These are phyloP conservation scores for Plasmodium vinckei DNA, from an alignment of 169 alveolate species.

Conservation along the genomic window DNA sequence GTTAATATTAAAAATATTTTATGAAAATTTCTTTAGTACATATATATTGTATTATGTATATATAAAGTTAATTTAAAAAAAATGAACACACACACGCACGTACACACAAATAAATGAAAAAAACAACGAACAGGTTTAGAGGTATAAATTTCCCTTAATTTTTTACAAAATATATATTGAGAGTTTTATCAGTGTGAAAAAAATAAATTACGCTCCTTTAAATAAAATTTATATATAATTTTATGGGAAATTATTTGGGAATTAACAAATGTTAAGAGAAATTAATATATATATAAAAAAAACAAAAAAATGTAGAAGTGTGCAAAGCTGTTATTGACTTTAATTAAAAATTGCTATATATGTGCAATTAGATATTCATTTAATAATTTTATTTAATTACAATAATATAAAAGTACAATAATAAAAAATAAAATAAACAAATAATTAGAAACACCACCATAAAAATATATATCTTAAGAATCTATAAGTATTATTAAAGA, in stretches of 20 bases:
- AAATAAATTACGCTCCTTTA: slow-evolving; percentile 37
- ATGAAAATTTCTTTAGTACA: too few relatives aligned
- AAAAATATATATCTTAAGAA: slow-evolving; percentile 27
- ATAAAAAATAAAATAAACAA: slow-evolving; percentile 11
- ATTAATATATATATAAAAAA: not conserved
- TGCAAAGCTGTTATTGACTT: slow-evolving; percentile 46
- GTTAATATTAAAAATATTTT: not conserved
- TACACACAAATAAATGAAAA: too few relatives aligned
- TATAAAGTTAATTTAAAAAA: too few relatives aligned
- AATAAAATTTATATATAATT: too few relatives aligned
- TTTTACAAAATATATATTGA: too few relatives aligned
- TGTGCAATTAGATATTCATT: slow-evolving; percentile 17
- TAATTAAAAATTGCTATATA: not conserved
- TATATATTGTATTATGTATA: too few relatives aligned
- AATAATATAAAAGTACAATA: not conserved
- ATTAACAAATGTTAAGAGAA: too few relatives aligned
- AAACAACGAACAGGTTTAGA: too few relatives aligned
- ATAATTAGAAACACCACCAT: slow-evolving; percentile 14
- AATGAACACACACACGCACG: too few relatives aligned
- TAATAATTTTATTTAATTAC: slow-evolving; percentile 17
- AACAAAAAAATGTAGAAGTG: slow-evolving; percentile 29
- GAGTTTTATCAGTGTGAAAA: too few relatives aligned
- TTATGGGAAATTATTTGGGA: too few relatives aligned
- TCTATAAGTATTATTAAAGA: slow-evolving; percentile 21
- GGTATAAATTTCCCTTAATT: too few relatives aligned